A percentile compares a stretch with the other conserved stretches of the same genome.
Conservation (phyloP, 1,284 basidiomycete species). For the Ceratobasidium sp. region DNA sequence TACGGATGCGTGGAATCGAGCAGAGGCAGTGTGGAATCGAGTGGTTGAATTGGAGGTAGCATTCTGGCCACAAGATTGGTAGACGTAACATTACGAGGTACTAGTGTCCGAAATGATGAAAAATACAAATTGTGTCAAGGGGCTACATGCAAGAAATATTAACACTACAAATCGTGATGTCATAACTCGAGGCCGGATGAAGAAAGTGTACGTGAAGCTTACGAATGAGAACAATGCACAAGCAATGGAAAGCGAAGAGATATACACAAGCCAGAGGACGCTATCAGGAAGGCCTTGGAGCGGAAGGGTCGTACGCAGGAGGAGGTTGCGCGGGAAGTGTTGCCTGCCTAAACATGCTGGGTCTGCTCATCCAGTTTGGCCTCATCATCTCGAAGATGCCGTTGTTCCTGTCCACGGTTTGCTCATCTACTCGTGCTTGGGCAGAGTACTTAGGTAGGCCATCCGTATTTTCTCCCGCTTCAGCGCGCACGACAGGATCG, state of each 20-base stretch:
- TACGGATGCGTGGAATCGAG: slow-evolving; percentile 53
- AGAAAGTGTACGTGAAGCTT: neutral
- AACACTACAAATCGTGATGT: neutral
- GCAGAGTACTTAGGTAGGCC: slow-evolving; percentile 31
- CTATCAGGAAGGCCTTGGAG: neutral
- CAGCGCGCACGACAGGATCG: slow-evolving; percentile 22
- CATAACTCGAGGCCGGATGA: neutral
- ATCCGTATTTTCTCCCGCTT: slow-evolving; percentile 26
- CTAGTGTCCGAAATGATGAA: neutral
- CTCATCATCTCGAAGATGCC: neutral
- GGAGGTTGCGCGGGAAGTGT: slow-evolving; percentile 11
- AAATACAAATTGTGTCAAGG: neutral
- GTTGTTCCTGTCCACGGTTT: slow-evolving; percentile 16
- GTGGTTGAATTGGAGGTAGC: slow-evolving; percentile 65
- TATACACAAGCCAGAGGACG: neutral
- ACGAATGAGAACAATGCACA: neutral
- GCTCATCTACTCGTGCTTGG: slow-evolving; percentile 15
- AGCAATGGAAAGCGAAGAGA: neutral
- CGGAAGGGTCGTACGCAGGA: slow-evolving; percentile 33
- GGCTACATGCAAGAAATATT: neutral
- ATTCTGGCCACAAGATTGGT: slow-evolving; percentile 62
- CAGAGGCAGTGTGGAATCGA: slow-evolving; percentile 64
- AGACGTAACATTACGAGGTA: neutral
- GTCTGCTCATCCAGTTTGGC: slow-evolving; percentile 9
- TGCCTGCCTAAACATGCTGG: slow-evolving; percentile 20